phyloP scores from a whole-genome alignment of 2,329 filamentous ascomycete species.

The Colletotrichum sidae region DNA sequence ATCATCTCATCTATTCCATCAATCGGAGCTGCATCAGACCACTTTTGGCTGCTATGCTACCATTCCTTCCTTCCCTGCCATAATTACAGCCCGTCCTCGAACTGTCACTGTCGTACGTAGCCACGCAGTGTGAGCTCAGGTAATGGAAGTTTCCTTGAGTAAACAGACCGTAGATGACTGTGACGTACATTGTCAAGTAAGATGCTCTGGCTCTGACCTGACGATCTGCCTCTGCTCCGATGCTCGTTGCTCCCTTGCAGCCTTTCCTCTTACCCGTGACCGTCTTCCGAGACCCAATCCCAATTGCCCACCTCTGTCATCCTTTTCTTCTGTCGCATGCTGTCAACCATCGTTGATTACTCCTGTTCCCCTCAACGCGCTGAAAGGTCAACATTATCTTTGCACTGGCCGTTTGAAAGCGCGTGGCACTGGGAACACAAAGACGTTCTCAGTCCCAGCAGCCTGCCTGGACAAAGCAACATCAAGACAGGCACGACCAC shows the following conservation, averaged over 20 bases:
- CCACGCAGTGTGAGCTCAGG: constrained; percentile 27
- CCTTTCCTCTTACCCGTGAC: constrained; percentile 31
- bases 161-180: background rate
- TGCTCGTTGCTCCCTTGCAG: constrained; percentile 33
- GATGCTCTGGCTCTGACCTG: constrained; percentile 24
- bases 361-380: too few relatives aligned
- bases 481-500: too few relatives aligned
- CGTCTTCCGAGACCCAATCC: constrained; percentile 22
- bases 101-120: constrained; percentile 12
- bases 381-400: too few relatives aligned
- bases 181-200: background rate
- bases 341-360: background rate
- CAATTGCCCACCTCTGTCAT: constrained; percentile 17
- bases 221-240: constrained; percentile 14
- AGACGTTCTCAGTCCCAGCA: too few relatives aligned
- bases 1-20: constrained; percentile 30
- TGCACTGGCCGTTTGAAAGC: too few relatives aligned
- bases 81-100: background rate
- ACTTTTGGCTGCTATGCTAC: constrained; percentile 22
- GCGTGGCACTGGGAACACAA: too few relatives aligned
- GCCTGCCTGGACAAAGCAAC: too few relatives aligned
- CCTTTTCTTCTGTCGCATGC: background rate
- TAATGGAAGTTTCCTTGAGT: constrained; percentile 6
- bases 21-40: constrained; percentile 36
- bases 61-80: constrained; percentile 23